Percentiles rank a stretch among this genome's conserved stretches.
These are phyloP conservation scores for Lagenaria siceraria DNA, from an alignment of 306 rosid genomes.

Conservation along the genomic window DNA sequence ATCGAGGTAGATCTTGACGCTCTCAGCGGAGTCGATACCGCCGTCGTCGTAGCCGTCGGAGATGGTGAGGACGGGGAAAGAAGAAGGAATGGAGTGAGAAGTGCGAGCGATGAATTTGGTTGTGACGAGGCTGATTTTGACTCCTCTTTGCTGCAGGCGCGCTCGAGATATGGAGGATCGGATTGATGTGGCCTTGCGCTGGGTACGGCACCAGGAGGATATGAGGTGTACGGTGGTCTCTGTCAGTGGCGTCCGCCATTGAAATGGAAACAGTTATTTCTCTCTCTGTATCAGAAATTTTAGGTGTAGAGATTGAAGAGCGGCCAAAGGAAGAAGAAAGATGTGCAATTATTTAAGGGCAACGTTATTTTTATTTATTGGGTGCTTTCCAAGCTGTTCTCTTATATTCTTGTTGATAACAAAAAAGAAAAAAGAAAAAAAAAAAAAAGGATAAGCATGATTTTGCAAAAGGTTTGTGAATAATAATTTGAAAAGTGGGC, in stretches of 20 bases:
- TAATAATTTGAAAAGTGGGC: too few relatives aligned
- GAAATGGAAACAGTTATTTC: neutral
- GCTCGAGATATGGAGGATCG: conserved; percentile 22
- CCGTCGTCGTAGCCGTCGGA: neutral
- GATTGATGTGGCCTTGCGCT: conserved; percentile 18
- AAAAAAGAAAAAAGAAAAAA: too few relatives aligned
- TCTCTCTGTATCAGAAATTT: too few relatives aligned
- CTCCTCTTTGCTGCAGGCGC: conserved; percentile 11
- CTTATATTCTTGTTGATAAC: too few relatives aligned
- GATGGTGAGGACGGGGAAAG: neutral
- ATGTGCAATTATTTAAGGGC: too few relatives aligned
- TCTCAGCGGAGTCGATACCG: neutral
- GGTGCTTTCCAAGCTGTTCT: too few relatives aligned
- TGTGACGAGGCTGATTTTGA: conserved; percentile 4
- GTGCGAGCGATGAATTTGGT: neutral
- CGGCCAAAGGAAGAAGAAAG: too few relatives aligned
- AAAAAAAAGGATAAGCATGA: too few relatives aligned
- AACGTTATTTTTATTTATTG: too few relatives aligned
- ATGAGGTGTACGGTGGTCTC: neutral
- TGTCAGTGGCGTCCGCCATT: neutral
- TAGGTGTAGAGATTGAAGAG: too few relatives aligned
- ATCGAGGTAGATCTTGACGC: neutral
- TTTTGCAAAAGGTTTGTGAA: too few relatives aligned
- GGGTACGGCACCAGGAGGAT: neutral
- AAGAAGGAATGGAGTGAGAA: neutral